Evolutionary conservation across 345 rosid genomes (phyloP), one percentile per base, ranked within the genome.

Genomic region (Adansonia digitata): DNA sequence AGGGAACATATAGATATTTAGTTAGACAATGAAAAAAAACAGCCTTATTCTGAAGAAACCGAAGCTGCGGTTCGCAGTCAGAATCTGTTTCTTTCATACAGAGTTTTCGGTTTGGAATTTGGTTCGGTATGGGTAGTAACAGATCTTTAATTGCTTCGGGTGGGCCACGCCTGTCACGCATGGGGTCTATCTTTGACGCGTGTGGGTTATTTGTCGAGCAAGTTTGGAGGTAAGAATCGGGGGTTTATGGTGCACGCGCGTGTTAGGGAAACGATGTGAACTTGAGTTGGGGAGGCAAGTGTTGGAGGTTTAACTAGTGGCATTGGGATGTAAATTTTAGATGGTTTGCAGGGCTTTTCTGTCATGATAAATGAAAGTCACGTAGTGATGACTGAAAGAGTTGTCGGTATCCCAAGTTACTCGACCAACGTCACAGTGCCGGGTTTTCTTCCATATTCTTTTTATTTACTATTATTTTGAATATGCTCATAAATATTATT

Each of bases 121-220:
- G 76, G 76, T 71, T 71, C 55, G 73, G 24, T 2, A 8, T 5
- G 7, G 37, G 56, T 64, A 53, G 79, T 37, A 27, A 13, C 43
- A 18, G 75, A 15, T 5, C 40, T 71, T 46, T 77, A 71, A 42
- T 63, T 22, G 64, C 56, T 51, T 61, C 70, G 64, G 48, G 64
- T 70, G 61, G 46, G 45, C 3, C 34, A 43, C 45, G 4, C 5
- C 56, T 53, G 75, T 31, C 37, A 48, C 52, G 37, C n/a, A 35
- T 20, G 64, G 34, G 14, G 17, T 34, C n/a, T n/a, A n/a, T n/a
- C n/a, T n/a, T 49, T 53, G 40, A 15, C 15, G 10, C 22, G 20
- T 27, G 20, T 27, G 73, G 18, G n/a, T 75, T 79, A 57, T 26
- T 12, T 29, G 46, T 62, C 82, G 73, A 75, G 31, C 73, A 63